Evolutionary conservation across 163 green algal genomes (phyloP).

Genomic region (Trebouxia gelatinosa): DNA sequence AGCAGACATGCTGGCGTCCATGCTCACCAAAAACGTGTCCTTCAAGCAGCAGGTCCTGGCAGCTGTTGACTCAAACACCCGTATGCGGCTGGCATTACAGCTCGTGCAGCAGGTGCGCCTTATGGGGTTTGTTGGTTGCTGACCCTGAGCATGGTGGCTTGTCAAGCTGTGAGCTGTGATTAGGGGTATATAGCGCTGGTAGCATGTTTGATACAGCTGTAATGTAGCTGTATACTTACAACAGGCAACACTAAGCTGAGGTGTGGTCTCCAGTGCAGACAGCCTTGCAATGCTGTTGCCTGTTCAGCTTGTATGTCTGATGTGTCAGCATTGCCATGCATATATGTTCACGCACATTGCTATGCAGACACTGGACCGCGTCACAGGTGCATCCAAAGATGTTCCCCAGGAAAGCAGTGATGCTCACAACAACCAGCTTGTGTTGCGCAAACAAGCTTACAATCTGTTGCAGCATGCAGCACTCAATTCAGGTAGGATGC

Average conservation of each 20-base stretch:
- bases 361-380: background rate
- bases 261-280: background rate
- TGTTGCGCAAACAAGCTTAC: background rate
- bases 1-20: conserved; percentile 45
- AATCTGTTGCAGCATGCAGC: too few relatives aligned
- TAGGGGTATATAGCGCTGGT: background rate
- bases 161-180: background rate
- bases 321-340: background rate
- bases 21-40: conserved; percentile 28
- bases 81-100: conserved; percentile 43
- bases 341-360: too few relatives aligned
- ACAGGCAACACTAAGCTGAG: background rate
- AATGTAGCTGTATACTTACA: background rate
- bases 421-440: background rate
- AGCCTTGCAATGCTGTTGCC: too few relatives aligned
- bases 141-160: background rate
- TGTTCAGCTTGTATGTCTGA: too few relatives aligned
- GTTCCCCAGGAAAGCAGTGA: background rate
- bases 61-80: conserved; percentile 44
- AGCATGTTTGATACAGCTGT: background rate
- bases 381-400: background rate
- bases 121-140: background rate
- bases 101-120: background rate
- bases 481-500: too few relatives aligned
- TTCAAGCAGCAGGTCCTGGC: conserved; percentile 60